These are phyloP conservation scores for Daldinia sp. DNA, from an alignment of 2,329 filamentous ascomycete genomes.

Conservation along the genomic window DNA sequence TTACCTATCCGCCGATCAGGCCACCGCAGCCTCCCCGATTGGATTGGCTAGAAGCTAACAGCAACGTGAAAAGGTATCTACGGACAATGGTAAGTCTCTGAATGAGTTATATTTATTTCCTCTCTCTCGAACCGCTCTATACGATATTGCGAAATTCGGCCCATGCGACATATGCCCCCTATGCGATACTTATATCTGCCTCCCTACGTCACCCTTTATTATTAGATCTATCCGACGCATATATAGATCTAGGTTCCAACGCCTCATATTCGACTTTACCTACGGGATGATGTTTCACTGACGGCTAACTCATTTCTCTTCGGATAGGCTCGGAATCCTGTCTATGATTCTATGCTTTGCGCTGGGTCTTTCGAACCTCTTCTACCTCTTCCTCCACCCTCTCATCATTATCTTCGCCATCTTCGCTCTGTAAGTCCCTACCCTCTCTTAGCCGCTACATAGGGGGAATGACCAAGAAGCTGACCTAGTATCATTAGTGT, in stretches of 20 bases:
- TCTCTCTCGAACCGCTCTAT: not conserved
- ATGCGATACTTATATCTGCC: not conserved
- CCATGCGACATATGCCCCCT: slow-evolving; percentile 10
- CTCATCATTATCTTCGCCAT: slow-evolving; percentile 65
- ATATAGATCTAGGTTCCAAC: not conserved
- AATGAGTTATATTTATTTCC: slow-evolving; percentile 13
- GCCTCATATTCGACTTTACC: not conserved
- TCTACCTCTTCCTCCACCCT: slow-evolving; percentile 62
- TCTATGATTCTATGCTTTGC: slow-evolving; percentile 79
- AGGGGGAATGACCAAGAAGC: slow-evolving; percentile 10
- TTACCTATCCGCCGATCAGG: slow-evolving; percentile 39
- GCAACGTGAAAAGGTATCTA: slow-evolving; percentile 72
- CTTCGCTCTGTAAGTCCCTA: slow-evolving; percentile 63
- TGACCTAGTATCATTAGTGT: slow-evolving; percentile 60
- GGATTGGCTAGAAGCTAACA: slow-evolving; percentile 51
- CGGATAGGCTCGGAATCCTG: slow-evolving; percentile 72
- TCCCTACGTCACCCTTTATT: not conserved
- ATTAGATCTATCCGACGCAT: not conserved
- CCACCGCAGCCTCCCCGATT: slow-evolving; percentile 25
- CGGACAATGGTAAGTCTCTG: slow-evolving; percentile 75
- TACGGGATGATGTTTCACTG: not conserved
- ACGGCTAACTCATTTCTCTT: slow-evolving; percentile 39
- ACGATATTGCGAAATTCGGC: slow-evolving; percentile 11
- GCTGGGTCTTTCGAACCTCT: slow-evolving; percentile 76
- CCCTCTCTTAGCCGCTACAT: not conserved